A percentile compares a stretch with the other conserved stretches of the same genome.
Evolutionary conservation across 371 early-diverging fungal genomes (phyloP).

Genomic region (Mucor racemosus): DNA sequence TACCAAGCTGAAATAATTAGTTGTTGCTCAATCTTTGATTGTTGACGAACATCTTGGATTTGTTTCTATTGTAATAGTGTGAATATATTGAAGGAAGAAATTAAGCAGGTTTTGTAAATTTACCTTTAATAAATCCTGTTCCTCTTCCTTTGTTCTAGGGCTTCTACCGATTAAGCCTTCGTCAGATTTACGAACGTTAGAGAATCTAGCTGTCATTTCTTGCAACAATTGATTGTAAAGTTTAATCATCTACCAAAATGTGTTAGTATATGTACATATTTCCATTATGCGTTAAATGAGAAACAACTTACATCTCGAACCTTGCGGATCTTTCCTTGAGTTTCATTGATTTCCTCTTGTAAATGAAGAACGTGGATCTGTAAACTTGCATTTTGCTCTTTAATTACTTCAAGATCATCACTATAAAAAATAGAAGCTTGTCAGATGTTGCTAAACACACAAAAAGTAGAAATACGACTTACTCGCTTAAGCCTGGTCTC

Average conservation of each 20-base stretch:
- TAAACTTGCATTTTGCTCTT: constrained; percentile 65
- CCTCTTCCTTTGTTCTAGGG: constrained; percentile 67
- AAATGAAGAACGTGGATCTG: constrained; percentile 64
- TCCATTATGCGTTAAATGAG: neutral
- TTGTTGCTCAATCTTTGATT: constrained; percentile 71
- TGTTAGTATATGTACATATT: no score
- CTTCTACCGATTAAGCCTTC: constrained; percentile 33
- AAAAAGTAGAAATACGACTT: constrained; percentile 12
- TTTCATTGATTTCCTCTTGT: constrained; percentile 74
- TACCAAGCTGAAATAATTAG: constrained; percentile 82
- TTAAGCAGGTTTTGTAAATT: constrained; percentile 9
- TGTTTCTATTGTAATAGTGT: constrained; percentile 58
- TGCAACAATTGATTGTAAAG: constrained; percentile 62
- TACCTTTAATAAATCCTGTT: constrained; percentile 74
- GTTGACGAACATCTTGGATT: constrained; percentile 65
- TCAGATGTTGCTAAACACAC: neutral
- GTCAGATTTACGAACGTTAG: constrained; percentile 31
- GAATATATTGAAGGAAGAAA: constrained; percentile 18
- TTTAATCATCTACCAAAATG: constrained; percentile 42
- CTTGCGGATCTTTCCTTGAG: constrained; percentile 71
- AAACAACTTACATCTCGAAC: constrained; percentile 68
- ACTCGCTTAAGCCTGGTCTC: constrained; percentile 51
- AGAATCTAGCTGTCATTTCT: constrained; percentile 51
- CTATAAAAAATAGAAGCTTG: constrained; percentile 14
- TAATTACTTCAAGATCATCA: constrained; percentile 58